Evolutionary conservation across 768 basidiomycete genomes (phyloP), one percentile per base, ranked within the genome.

Genomic region (Galerina marginata): DNA sequence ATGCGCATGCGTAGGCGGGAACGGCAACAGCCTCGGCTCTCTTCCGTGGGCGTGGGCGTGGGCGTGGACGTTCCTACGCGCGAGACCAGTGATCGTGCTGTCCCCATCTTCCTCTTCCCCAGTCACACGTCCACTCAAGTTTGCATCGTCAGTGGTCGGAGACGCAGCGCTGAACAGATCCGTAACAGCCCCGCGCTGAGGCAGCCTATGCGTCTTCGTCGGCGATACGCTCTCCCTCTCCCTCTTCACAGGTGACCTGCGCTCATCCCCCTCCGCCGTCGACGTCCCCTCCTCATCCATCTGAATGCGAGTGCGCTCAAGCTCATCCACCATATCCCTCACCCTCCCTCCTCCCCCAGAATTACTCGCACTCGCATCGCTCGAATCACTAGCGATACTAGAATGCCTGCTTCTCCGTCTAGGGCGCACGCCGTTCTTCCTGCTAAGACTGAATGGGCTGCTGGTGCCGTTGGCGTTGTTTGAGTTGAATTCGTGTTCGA

Each of bases 11-110:
- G 42, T 58, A 37, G 66, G 69, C 3, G 71, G 71, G 58, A 69
- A 69, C 2, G 71, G 71, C 42, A 72, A 48, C 62, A 71, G 54
- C 23, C 71, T 55, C 25, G 71, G 63, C 39, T 71, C 71, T 33
- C 62, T 54, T 15, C 67, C 68, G 51, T 66, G 47, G 25, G 29
- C 29, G 29, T 29, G 29, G 3, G 29, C 29, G 29, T 29, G 29
- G 3, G 29, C 29, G 3, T 29, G 29, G 3, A 62, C 56, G 20
- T 69, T 69, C 51, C 58, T 65, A 61, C 60, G 65, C 23, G 65
- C 63, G 14, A 61, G 59, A 1, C 47, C 55, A 3, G 61, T 67
- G 33, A 69, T 64, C 10, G 63, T 69, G 7, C 49, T 51, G 39
- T 69, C 68, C 16, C 62, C 61, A 9, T 69, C 67, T 23, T 68